These are phyloP conservation scores for Leccinum boreale DNA, from an alignment of 768 basidiomycete genomes.

Conservation along the genomic window DNA sequence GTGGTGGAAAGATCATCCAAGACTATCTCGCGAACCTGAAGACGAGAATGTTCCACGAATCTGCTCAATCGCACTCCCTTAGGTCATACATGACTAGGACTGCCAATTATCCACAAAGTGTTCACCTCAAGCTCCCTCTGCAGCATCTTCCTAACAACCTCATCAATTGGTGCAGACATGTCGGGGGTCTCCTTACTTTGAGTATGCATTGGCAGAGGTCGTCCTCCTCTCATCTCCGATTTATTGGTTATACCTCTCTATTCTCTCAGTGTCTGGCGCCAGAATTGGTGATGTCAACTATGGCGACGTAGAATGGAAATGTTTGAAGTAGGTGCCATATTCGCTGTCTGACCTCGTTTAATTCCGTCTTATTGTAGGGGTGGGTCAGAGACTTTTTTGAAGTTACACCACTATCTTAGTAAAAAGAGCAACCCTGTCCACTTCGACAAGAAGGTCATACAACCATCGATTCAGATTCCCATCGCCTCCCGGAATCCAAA, in stretches of 20 bases:
- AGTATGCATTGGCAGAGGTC: background rate
- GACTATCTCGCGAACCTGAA: slow-evolving; percentile 7
- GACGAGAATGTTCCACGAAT: background rate
- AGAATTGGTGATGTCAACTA: too few species aligned
- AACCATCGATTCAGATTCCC: too few species aligned
- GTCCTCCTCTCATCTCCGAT: too few species aligned
- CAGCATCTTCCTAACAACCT: slow-evolving; percentile 20
- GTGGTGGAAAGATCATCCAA: slow-evolving; percentile 7
- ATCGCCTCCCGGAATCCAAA: too few species aligned
- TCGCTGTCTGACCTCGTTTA: background rate
- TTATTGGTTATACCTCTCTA: too few species aligned
- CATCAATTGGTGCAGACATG: slow-evolving; percentile 26
- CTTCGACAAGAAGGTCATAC: too few species aligned
- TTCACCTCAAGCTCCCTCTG: slow-evolving; percentile 3
- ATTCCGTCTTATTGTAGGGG: background rate
- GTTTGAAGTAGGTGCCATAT: background rate
- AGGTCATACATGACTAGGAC: slow-evolving; percentile 17
- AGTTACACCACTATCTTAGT: background rate
- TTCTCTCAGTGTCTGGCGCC: too few species aligned
- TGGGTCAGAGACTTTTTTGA: background rate
- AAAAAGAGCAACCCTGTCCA: too few species aligned
- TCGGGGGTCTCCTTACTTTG: background rate
- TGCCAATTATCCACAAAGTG: slow-evolving; percentile 18
- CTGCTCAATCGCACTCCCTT: slow-evolving; percentile 8
- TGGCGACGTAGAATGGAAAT: background rate